Percentiles rank a stretch among this genome's conserved stretches.
phyloP scores from a whole-genome alignment of 2,329 filamentous ascomycete genomes.

The Chaetomium olivaceum region DNA sequence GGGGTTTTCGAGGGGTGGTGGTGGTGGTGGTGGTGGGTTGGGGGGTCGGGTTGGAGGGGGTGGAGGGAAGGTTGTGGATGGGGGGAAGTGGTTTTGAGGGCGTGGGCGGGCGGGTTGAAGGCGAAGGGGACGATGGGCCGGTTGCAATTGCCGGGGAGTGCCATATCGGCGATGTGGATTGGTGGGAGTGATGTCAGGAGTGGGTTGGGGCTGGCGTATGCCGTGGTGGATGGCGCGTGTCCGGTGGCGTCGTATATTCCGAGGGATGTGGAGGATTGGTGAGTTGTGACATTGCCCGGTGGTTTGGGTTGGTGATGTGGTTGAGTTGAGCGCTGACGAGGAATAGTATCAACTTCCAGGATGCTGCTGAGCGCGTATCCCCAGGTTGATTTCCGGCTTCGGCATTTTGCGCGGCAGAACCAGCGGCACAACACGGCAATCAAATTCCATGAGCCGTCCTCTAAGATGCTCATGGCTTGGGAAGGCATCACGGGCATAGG shows the following conservation, averaged over 20 bases:
- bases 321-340: not conserved
- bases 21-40: not conserved
- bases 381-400: conserved; percentile 13
- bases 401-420: not conserved
- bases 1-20: not conserved
- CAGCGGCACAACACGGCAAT: conserved; percentile 47
- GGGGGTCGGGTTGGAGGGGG: too few relatives aligned
- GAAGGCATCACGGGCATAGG: not conserved
- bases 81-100: conserved; percentile 3
- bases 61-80: not conserved
- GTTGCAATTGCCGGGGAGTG: conserved; percentile 32
- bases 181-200: conserved; percentile 23
- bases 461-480: conserved; percentile 29
- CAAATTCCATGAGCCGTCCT: conserved; percentile 47
- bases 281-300: conserved; percentile 17
- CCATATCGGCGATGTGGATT: conserved; percentile 19
- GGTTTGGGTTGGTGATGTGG: not conserved
- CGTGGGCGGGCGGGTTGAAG: conserved; percentile 42
- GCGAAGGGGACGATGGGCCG: conserved; percentile 45
- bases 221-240: conserved; percentile 40
- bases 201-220: conserved; percentile 29
- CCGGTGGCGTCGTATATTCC: conserved; percentile 47
- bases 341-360: conserved; percentile 23
- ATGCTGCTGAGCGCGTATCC: conserved; percentile 6
- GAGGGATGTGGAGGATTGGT: conserved; percentile 47